Percentiles rank a stretch among this genome's conserved stretches.
These are phyloP conservation scores for Auriscalpium vulgare DNA, from an alignment of 768 basidiomycete genomes.

Conservation along the genomic window DNA sequence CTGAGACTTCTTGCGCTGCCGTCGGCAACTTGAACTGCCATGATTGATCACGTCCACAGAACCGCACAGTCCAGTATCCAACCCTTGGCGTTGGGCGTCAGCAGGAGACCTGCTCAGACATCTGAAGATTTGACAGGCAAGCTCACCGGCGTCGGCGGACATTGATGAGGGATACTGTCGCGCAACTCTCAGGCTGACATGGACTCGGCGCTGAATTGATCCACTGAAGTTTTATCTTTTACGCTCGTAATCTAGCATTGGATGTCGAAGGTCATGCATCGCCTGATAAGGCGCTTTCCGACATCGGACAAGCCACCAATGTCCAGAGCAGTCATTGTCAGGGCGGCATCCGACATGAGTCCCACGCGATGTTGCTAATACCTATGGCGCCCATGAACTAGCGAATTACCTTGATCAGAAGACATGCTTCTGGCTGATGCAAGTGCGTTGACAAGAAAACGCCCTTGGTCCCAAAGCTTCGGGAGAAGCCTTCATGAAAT, in stretches of 20 bases:
- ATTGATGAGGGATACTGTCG: conserved; percentile 17
- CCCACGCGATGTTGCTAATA: too few species aligned
- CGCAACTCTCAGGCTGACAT: background rate
- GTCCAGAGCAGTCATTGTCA: too few species aligned
- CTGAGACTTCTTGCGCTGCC: conserved; percentile 24
- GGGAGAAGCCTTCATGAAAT: too few species aligned
- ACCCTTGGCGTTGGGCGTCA: conserved; percentile 66
- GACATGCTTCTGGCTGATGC: too few species aligned
- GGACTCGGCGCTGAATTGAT: background rate
- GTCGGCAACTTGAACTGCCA: background rate
- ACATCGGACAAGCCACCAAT: too few species aligned
- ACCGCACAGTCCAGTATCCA: conserved; percentile 69
- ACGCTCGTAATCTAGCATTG: background rate
- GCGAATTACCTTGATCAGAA: too few species aligned
- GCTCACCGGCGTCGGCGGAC: conserved; percentile 55
- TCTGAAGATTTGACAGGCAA: conserved; percentile 62
- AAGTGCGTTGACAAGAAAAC: too few species aligned
- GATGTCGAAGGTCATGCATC: too few species aligned
- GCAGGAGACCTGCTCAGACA: conserved; percentile 43
- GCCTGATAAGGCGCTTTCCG: too few species aligned
- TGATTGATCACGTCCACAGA: conserved; percentile 29
- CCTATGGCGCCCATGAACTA: too few species aligned
- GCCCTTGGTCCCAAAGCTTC: too few species aligned
- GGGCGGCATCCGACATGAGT: too few species aligned
- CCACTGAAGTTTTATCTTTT: background rate